Conservation (phyloP, 768 basidiomycete genomes). For the Hericium alpestre region DNA sequence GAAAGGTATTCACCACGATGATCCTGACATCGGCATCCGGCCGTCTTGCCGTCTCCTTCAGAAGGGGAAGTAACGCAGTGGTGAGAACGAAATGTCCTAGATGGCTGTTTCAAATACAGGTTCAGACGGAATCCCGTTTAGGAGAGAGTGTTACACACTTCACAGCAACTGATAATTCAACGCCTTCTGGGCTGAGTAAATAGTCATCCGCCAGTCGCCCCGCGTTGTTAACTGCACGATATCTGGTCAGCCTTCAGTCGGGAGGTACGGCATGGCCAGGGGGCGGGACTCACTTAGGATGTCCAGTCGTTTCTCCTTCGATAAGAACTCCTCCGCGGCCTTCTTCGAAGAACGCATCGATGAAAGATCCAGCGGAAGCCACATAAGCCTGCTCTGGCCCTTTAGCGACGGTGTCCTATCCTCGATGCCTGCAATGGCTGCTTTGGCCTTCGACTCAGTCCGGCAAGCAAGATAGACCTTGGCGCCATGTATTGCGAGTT, state of each 20-base stretch:
- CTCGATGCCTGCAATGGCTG: constrained; percentile 14
- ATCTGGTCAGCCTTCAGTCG: background rate
- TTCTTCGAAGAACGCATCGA: constrained; percentile 37
- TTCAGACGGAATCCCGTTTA: too few species aligned
- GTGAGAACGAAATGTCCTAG: constrained; percentile 21
- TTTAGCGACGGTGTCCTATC: background rate
- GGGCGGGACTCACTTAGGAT: constrained; percentile 34
- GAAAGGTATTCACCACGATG: constrained; percentile 15
- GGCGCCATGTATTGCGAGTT: constrained; percentile 30
- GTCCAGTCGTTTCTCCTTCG: constrained; percentile 42
- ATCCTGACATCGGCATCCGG: constrained; percentile 24
- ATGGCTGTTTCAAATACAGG: constrained; percentile 13
- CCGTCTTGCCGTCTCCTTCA: constrained; percentile 18
- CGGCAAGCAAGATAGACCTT: constrained; percentile 20
- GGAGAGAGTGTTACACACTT: constrained; percentile 24
- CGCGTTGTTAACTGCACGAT: constrained; percentile 41
- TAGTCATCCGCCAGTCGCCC: constrained; percentile 20
- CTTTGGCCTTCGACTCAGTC: constrained; percentile 3
- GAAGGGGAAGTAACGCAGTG: constrained; percentile 19
- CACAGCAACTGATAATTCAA: constrained; percentile 26
- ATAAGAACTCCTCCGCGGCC: constrained; percentile 39
- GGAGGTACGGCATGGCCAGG: background rate
- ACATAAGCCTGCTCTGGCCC: constrained; percentile 25
- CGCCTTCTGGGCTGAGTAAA: constrained; percentile 18
- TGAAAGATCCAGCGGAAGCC: constrained; percentile 40